Conservation (phyloP, 1,284 basidiomycete genomes). For the Jaminaea rosea region DNA sequence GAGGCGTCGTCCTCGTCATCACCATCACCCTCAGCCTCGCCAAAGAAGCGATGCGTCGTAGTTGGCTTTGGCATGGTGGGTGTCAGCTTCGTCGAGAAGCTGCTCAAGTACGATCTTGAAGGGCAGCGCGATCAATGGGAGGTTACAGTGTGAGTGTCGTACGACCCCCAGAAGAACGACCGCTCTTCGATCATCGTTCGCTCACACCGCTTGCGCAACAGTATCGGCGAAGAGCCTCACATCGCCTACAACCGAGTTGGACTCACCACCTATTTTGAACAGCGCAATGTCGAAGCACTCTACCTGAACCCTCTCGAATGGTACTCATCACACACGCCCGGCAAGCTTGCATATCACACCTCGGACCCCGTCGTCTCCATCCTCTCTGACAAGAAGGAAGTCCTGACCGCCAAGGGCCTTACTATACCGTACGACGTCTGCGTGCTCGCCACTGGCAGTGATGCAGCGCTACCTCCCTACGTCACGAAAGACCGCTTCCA, state of each 20-base stretch:
- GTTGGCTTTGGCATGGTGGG: slow-evolving; percentile 65
- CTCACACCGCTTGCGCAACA: not conserved
- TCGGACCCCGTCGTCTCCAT: slow-evolving; percentile 51
- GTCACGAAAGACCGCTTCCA: slow-evolving; percentile 51
- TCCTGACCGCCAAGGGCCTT: slow-evolving; percentile 53
- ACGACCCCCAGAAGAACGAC: not conserved
- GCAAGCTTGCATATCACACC: slow-evolving; percentile 39
- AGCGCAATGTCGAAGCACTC: slow-evolving; percentile 58
- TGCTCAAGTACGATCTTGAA: slow-evolving; percentile 29
- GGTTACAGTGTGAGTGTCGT: slow-evolving; percentile 15
- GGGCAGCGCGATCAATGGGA: slow-evolving; percentile 26
- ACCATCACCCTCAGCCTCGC: not conserved
- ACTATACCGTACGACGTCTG: slow-evolving; percentile 55
- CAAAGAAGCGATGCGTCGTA: slow-evolving; percentile 49
- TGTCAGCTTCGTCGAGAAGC: slow-evolving; percentile 52
- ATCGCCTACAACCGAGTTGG: slow-evolving; percentile 59
- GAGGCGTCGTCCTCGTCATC: too few species aligned
- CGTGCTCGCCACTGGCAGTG: slow-evolving; percentile 61
- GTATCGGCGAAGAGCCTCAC: slow-evolving; percentile 58
- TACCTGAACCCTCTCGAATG: slow-evolving; percentile 59
- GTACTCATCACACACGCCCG: slow-evolving; percentile 52
- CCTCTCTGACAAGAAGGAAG: slow-evolving; percentile 51
- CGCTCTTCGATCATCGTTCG: not conserved
- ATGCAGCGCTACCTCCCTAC: slow-evolving; percentile 61
- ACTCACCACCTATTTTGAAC: slow-evolving; percentile 60